These are phyloP conservation scores for Penicillium digitatum DNA, from an alignment of 2,329 filamentous ascomycete species.

Conservation along the genomic window DNA sequence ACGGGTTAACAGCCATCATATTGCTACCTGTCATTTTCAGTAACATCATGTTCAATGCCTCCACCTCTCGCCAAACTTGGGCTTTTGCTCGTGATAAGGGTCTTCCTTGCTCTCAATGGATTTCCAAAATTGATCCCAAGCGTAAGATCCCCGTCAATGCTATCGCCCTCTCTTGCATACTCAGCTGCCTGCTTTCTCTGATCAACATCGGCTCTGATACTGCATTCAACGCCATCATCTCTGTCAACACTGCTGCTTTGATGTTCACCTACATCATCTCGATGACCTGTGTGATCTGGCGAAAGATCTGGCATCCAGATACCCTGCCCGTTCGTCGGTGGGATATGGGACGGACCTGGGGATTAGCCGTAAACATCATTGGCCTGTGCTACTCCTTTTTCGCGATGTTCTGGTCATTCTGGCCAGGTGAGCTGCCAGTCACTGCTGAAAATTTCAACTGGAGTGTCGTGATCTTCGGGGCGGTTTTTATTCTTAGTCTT, in stretches of 20 bases:
- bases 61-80: conserved; percentile 40
- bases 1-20: conserved; percentile 39
- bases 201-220: conserved; percentile 52
- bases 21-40: conserved; percentile 39
- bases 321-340: conserved; percentile 41
- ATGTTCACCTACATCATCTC: conserved; percentile 51
- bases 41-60: conserved; percentile 40
- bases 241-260: conserved; percentile 46
- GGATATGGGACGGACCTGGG: conserved; percentile 41
- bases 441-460: conserved; percentile 49
- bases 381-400: conserved; percentile 44
- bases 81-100: conserved; percentile 46
- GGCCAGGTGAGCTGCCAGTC: conserved; percentile 41
- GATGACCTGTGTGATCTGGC: conserved; percentile 45
- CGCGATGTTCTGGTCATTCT: conserved; percentile 48
- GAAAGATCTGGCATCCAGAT: conserved; percentile 36
- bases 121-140: conserved; percentile 36
- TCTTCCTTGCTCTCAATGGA: conserved; percentile 41
- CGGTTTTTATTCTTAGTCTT: conserved; percentile 39
- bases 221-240: conserved; percentile 53
- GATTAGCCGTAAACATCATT: conserved; percentile 45
- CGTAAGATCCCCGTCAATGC: conserved; percentile 45
- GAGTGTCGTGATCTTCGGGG: conserved; percentile 45
- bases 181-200: conserved; percentile 41
- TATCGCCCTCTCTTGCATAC: conserved; percentile 28